A percentile compares a stretch with the other conserved stretches of the same genome.
Conservation (phyloP, 202 grass and related monocot species). For the Hordeum pubiflorum region DNA sequence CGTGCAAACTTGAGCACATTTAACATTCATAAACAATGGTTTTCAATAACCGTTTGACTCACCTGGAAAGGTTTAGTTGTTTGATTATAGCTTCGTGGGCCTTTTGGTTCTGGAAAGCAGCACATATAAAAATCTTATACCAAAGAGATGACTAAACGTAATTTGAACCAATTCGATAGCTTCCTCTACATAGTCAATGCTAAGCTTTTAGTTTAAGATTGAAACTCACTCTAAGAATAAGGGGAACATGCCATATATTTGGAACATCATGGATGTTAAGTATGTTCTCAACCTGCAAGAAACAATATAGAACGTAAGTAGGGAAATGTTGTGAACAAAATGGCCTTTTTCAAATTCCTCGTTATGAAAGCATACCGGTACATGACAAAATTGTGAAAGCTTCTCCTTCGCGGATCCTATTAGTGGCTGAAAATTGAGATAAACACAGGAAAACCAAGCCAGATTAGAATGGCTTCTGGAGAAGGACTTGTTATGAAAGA, state of each 20-base stretch:
- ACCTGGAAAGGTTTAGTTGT: constrained; percentile 70
- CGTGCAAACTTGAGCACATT: constrained; percentile 6
- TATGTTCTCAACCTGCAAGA: constrained; percentile 80
- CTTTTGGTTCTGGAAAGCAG: constrained; percentile 83
- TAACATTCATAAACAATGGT: background rate
- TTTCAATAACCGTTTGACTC: constrained; percentile 34
- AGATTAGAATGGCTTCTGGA: background rate
- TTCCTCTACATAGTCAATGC: background rate
- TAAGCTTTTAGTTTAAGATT: constrained; percentile 14
- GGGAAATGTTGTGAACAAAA: constrained; percentile 1
- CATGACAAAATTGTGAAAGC: constrained; percentile 99
- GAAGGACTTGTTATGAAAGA: background rate
- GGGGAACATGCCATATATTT: constrained; percentile 95
- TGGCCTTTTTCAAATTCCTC: background rate
- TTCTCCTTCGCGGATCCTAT: constrained; percentile 74
- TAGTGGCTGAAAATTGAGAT: constrained; percentile 64
- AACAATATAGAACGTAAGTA: constrained; percentile 23
- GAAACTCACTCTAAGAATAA: constrained; percentile 81
- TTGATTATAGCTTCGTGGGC: constrained; percentile 89
- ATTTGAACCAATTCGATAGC: background rate
- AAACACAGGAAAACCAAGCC: background rate
- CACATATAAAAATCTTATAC: background rate
- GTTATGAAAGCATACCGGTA: constrained; percentile 56
- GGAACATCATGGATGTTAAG: constrained; percentile 95
- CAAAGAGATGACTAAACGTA: background rate